phyloP scores from a whole-genome alignment of 257 asterid species.

The Solanum etuberosum region DNA sequence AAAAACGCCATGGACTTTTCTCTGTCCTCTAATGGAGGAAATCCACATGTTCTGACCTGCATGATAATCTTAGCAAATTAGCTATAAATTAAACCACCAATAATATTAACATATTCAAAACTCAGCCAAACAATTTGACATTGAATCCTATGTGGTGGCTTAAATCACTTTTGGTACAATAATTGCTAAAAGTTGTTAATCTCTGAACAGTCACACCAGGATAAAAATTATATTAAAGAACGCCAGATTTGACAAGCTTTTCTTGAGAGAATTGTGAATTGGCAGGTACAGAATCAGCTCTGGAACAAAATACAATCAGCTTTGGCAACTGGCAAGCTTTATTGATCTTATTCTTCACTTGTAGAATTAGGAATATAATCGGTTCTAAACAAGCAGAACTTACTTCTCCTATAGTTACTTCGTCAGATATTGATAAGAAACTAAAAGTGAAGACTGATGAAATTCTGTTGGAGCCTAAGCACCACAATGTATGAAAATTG shows the following conservation, averaged over 20 bases:
- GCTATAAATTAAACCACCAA: not conserved
- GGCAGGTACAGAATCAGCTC: not conserved
- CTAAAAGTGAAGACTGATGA: not conserved
- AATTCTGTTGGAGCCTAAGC: not conserved
- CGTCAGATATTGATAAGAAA: not conserved
- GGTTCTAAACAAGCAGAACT: not conserved
- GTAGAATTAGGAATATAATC: not conserved
- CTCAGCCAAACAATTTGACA: not conserved
- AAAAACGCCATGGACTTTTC: constrained; percentile 48
- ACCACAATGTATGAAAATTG: not conserved
- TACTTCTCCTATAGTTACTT: not conserved
- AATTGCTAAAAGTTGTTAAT: not conserved
- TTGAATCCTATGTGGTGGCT: not conserved
- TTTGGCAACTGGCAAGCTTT: not conserved
- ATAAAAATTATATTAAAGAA: not conserved
- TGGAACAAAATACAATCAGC: not conserved
- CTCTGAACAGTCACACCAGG: not conserved
- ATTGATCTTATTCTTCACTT: not conserved
- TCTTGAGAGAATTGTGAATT: not conserved
- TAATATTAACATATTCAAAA: not conserved
- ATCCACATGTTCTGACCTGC: constrained; percentile 85
- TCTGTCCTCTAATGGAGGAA: constrained; percentile 91
- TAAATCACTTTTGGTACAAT: not conserved
- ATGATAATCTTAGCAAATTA: constrained; percentile 10
- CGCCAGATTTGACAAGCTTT: not conserved